Evolutionary conservation across 768 basidiomycete genomes (phyloP).

Genomic region (Russula virescens): DNA sequence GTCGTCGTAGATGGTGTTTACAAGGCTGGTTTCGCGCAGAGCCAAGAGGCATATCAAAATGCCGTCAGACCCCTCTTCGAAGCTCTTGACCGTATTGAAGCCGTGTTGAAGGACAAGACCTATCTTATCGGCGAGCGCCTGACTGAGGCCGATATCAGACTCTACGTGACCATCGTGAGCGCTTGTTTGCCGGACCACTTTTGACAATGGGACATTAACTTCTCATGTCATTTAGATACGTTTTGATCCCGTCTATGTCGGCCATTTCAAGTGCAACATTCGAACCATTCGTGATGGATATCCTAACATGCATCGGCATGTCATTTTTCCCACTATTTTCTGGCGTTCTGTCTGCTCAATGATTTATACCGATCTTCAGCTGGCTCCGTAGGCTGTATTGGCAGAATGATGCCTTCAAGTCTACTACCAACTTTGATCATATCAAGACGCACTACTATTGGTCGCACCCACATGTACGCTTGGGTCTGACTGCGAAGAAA

Average conservation of each 20-base stretch:
- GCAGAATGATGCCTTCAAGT: conserved; percentile 82
- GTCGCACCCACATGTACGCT: conserved; percentile 39
- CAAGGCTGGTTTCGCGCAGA: conserved; percentile 80
- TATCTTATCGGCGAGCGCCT: conserved; percentile 79
- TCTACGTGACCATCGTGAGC: conserved; percentile 89
- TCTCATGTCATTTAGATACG: conserved; percentile 49
- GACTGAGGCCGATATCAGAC: conserved; percentile 80
- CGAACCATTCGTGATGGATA: conserved; percentile 82
- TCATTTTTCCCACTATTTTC: conserved; percentile 6
- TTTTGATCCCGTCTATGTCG: conserved; percentile 86
- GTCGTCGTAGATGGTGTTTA: conserved; percentile 71
- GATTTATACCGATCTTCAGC: conserved; percentile 30
- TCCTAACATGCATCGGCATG: conserved; percentile 66
- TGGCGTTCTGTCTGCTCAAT: neutral
- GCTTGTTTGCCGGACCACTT: neutral
- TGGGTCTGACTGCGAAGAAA: neutral
- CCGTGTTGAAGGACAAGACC: conserved; percentile 67
- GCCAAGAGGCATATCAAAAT: conserved; percentile 72
- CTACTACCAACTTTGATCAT: conserved; percentile 84
- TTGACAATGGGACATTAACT: neutral
- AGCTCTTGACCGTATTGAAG: conserved; percentile 77
- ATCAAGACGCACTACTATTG: conserved; percentile 75
- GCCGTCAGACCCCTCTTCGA: conserved; percentile 72
- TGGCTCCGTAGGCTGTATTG: conserved; percentile 91
- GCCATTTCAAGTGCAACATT: conserved; percentile 93